Evolutionary conservation across 2,329 filamentous ascomycete species (phyloP).

Genomic region (Kalaharituber pfeilii): DNA sequence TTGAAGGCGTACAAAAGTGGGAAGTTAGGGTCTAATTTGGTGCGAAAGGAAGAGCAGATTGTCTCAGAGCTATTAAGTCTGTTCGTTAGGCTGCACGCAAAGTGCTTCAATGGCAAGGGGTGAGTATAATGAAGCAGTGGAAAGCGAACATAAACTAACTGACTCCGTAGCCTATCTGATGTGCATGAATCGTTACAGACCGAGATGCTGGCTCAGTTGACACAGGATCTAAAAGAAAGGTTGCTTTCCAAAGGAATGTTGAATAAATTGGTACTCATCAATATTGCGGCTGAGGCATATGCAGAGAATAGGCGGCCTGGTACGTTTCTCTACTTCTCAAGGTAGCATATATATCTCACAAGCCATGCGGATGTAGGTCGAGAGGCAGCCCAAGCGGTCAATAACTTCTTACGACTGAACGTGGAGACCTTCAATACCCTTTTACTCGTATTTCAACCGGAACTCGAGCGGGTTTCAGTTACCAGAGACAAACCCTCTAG

Average conservation of each 20-base stretch:
- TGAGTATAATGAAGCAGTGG: conserved; percentile 8
- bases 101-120: conserved; percentile 59
- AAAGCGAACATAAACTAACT: not conserved
- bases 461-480: conserved; percentile 37
- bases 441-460: conserved; percentile 50
- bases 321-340: conserved; percentile 25
- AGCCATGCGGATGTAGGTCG: conserved; percentile 6
- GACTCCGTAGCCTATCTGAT: conserved; percentile 6
- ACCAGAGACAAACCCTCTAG: conserved; percentile 25
- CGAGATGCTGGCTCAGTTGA: conserved; percentile 64
- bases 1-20: conserved; percentile 19
- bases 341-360: not conserved
- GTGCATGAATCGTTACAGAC: conserved; percentile 68
- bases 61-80: conserved; percentile 53
- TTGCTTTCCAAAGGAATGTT: conserved; percentile 44
- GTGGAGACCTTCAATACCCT: conserved; percentile 57
- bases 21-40: conserved; percentile 11
- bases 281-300: conserved; percentile 66
- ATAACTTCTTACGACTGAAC: conserved; percentile 60
- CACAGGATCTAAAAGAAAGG: conserved; percentile 52
- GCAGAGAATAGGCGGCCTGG: conserved; percentile 44
- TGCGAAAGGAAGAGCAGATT: conserved; percentile 32
- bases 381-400: conserved; percentile 27
- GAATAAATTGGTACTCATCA: conserved; percentile 67
- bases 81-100: conserved; percentile 74